Base-by-base conservation (phyloP, 129 eudicot genomes). In the Flaveria robusta region DNA sequence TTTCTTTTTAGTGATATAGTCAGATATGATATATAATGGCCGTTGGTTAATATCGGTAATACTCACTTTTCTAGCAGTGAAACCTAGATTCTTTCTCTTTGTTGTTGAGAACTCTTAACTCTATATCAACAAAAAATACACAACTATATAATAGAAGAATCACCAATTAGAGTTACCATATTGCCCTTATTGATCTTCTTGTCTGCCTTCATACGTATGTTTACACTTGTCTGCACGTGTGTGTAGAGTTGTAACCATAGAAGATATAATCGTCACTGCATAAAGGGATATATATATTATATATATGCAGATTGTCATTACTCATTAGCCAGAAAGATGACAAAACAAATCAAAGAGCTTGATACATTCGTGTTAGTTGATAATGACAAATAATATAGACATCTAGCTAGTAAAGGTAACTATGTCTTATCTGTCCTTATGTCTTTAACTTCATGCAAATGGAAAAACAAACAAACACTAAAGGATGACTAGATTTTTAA, bases 401-500 rank as follows among this genome's bases (percentile, higher is more conserved):
- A 39, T 68, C 34, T 3, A 54, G 43, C 31, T 22, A 71, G 74
- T 72, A 72, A 79, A 79, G 73, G 26, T 18, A 52, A 72, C 23
- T 42, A 42, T 66, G 74, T 79, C 68, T 54, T 79, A 65, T 72
- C 14, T 79, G 78, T 2, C 13, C 55, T 78, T 16, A 68, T 68
- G 54, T 63, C 20, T 67, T 75, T 67, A 67, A 67, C 70, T 78
- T 70, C 56, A 62, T 71, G 82, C 15, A 49, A 39, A 52, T 29
- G 22, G 11, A 66, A 49, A 22, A 59, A 26, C 42, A 26, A 24
- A 68, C 54, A 79, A 72, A 64, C 54, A 68, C 27, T 74, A 65
- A 73, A 52, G 23, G 69, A 41, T 79, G 83, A 79, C 83, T 79
- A 79, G 83, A 79, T 66, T 74, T 64, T 79, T 26, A 79, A 79